Evolutionary conservation across 176 grass and related monocot genomes (phyloP).

Genomic region (Oryza rufipogon): DNA sequence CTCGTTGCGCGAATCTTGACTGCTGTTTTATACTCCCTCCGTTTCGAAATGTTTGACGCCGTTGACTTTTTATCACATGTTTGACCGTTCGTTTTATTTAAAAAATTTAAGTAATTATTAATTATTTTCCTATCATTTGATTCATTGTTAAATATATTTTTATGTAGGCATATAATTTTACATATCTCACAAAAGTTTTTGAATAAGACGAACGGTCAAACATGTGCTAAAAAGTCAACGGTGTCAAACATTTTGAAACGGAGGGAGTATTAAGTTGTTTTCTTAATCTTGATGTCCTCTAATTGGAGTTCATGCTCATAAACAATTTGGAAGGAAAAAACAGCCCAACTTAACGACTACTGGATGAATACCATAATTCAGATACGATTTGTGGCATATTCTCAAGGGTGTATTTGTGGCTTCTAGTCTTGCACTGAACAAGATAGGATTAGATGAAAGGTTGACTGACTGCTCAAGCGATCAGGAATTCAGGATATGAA

Average conservation of each 20-base stretch:
- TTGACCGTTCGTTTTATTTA: too few species aligned
- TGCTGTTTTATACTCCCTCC: neutral
- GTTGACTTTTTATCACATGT: too few species aligned
- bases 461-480: neutral
- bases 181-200: too few species aligned
- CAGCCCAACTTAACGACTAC: neutral
- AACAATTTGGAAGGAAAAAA: neutral
- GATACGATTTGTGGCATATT: neutral
- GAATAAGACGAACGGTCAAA: too few species aligned
- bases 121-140: too few species aligned
- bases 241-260: too few species aligned
- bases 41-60: too few species aligned
- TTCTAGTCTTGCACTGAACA: neutral
- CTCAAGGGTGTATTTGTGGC: neutral
- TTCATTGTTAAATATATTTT: too few species aligned
- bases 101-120: too few species aligned
- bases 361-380: neutral
- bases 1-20: constrained; percentile 25
- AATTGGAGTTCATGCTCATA: neutral
- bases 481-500: neutral
- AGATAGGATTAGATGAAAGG: neutral
- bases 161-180: too few species aligned
- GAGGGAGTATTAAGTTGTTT: neutral
- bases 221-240: too few species aligned
- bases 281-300: neutral